Evolutionary conservation across 306 rosid genomes (phyloP), one percentile per base, ranked within the genome.

Genomic region (Cyamopsis tetragonoloba): DNA sequence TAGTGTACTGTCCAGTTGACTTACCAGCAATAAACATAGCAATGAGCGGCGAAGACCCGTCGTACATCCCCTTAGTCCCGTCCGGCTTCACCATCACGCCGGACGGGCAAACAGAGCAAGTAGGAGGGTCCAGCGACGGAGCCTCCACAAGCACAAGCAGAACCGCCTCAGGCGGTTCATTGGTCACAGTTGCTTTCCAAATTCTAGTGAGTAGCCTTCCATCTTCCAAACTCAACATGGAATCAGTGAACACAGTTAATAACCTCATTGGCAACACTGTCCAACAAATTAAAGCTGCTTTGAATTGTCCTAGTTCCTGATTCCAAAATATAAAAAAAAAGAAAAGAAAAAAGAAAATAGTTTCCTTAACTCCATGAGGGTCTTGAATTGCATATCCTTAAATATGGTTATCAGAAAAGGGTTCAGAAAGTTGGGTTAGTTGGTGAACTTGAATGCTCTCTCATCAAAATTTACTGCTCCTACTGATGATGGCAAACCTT

Each of bases 1-100:
- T 93, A 13, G 97, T 93, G 31, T 93, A 88, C 48, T 84, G 91
- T 64, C 96, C 98, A 0, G 91, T 93, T 14, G 98, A 93, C 42
- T 82, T 89, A 2, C 89, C 97, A 5, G 77, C 88, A 5, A 88
- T 93, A 23, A 86, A 89, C 88, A 73, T 88, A 3, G 98, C 96
- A 31, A 87, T 93, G 96, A 93, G 95, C 30, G 98, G 98, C 0
- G 98, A 89, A 65, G 98, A 93, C 42, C 86, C 97, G 12, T 89
- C 98, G 0, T 80, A 74, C 79, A 88, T 93, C 28, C 97, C 97
- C 0, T 60, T 93, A n/a, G 84, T 88, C 0, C 98, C 98, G 0
- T 89, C 97, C 0, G 98, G 98, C 3, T 93, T 93, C 80, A 73
- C 95, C 8, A 86, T 93, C 8, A 8, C 85, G 12, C 89, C 97